phyloP scores from a whole-genome alignment of 2,329 filamentous ascomycete species.

The Cladophialophora carrionii region DNA sequence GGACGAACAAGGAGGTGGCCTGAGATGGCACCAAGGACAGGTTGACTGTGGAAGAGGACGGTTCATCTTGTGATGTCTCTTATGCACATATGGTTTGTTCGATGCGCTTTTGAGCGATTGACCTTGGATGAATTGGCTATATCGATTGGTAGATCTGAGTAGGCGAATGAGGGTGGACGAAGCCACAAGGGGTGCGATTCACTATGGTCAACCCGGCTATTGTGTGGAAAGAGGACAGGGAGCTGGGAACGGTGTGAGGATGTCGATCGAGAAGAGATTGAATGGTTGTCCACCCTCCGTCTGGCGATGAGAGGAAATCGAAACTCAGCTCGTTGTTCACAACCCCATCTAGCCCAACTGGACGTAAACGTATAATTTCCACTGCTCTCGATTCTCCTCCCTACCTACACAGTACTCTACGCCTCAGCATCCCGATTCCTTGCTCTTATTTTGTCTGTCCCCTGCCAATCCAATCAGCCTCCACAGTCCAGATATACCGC shows the following conservation, averaged over 20 bases:
- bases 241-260: neutral
- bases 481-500: no score
- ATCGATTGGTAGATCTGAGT: neutral
- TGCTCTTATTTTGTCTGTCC: no score
- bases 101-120: neutral
- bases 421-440: no score
- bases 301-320: neutral
- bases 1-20: conserved; percentile 37
- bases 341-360: neutral
- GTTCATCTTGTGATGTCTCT: conserved; percentile 28
- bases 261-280: neutral
- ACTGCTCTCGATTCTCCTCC: neutral
- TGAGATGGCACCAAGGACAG: conserved; percentile 37
- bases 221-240: neutral
- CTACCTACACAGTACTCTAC: no score
- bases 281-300: neutral
- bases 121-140: neutral
- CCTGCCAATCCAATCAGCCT: neutral
- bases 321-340: neutral
- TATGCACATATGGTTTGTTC: neutral
- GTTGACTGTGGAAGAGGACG: conserved; percentile 27
- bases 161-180: neutral
- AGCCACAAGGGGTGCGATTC: neutral
- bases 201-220: neutral
- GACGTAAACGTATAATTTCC: neutral